Conservation (phyloP, 2,329 filamentous ascomycete species). For the Emmonsiellopsis sp. region DNA sequence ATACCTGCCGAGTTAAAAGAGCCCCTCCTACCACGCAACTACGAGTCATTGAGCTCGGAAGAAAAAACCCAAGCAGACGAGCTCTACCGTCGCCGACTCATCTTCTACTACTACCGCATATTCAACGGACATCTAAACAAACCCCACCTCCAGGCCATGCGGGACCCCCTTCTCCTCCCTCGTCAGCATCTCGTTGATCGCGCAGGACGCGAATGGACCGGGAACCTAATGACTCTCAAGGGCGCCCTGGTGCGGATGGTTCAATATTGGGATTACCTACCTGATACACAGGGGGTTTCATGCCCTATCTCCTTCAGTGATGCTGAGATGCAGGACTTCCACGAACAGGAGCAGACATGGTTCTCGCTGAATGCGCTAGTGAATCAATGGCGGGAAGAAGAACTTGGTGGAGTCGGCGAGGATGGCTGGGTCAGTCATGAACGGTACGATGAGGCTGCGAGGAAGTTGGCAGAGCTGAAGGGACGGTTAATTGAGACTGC, state of each 20-base stretch:
- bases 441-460: background rate
- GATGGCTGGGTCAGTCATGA: conserved; percentile 13
- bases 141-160: conserved; percentile 14
- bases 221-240: conserved; percentile 14
- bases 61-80: conserved; percentile 16
- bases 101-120: conserved; percentile 17
- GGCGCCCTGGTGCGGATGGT: conserved; percentile 13
- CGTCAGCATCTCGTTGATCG: conserved; percentile 16
- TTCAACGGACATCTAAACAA: conserved; percentile 18
- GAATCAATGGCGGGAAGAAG: conserved; percentile 13
- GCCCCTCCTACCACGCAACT: conserved; percentile 13
- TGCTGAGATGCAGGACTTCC: conserved; percentile 4
- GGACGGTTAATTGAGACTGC: conserved; percentile 4
- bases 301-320: conserved; percentile 13
- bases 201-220: conserved; percentile 16
- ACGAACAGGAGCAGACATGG: conserved; percentile 15
- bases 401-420: conserved; percentile 11
- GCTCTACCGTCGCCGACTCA: conserved; percentile 10
- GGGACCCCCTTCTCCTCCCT: conserved; percentile 11
- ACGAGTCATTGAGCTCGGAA: conserved; percentile 10
- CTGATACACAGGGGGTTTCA: conserved; percentile 2
- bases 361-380: conserved; percentile 12
- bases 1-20: conserved; percentile 8
- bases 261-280: conserved; percentile 6
- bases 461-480: background rate